Percentiles rank a stretch among this genome's conserved stretches.
phyloP scores from a whole-genome alignment of 495 filamentous ascomycete genomes.

The Choiromyces venosus region DNA sequence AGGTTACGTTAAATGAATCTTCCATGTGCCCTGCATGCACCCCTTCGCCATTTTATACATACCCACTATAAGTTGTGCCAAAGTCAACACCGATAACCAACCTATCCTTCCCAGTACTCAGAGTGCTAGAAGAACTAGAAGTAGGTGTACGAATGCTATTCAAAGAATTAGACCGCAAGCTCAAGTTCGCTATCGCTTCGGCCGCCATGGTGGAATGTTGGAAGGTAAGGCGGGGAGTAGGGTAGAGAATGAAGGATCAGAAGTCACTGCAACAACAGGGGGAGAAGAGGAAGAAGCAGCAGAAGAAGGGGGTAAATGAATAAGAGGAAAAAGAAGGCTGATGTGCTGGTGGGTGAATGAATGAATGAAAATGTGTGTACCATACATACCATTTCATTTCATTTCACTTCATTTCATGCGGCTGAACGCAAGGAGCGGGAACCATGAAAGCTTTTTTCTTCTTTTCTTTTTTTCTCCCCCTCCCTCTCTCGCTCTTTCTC shows the following conservation, averaged over 20 bases:
- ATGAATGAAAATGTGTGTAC: background rate
- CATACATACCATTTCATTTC: background rate
- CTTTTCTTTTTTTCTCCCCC: no score
- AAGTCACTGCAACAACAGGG: background rate
- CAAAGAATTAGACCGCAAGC: conserved; percentile 5
- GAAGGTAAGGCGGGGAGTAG: background rate
- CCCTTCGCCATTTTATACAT: conserved; percentile 10
- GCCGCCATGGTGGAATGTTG: conserved; percentile 7
- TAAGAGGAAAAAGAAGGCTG: background rate
- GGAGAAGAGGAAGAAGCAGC: background rate
- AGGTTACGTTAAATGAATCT: background rate
- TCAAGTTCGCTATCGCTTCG: conserved; percentile 26
- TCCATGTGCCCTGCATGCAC: background rate
- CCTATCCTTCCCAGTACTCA: conserved; percentile 18
- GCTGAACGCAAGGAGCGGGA: background rate
- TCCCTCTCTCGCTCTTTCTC: no score
- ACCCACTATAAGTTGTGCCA: conserved; percentile 56
- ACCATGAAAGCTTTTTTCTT: background rate
- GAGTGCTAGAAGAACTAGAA: conserved; percentile 13
- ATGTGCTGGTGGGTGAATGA: background rate
- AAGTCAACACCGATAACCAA: conserved; percentile 62
- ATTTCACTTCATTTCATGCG: background rate
- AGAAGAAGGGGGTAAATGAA: background rate
- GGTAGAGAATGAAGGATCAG: background rate
- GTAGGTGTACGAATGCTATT: conserved; percentile 7